Conservation (phyloP, 257 asterid species). For the Solanum medicagineum region DNA sequence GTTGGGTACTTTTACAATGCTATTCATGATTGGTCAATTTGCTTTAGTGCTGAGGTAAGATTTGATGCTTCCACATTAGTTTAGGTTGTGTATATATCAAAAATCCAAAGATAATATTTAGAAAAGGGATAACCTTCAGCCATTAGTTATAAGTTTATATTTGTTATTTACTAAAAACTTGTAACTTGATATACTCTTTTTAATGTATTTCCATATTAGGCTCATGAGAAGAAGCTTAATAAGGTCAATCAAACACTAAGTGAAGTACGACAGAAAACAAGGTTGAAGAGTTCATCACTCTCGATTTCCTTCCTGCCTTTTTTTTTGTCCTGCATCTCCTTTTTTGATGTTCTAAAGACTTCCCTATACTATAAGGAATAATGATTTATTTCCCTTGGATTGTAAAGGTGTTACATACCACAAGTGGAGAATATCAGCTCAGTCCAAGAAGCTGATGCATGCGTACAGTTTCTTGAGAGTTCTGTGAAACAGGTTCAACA, state of each 20-base stretch:
- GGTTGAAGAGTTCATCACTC: constrained; percentile 13
- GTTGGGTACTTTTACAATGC: not conserved
- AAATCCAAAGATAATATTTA: not conserved
- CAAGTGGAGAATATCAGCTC: constrained; percentile 28
- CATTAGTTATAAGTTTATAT: not conserved
- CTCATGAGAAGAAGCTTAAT: constrained; percentile 40
- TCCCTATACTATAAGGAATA: not conserved
- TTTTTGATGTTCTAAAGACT: not conserved
- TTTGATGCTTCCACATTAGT: not conserved
- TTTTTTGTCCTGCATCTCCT: not conserved
- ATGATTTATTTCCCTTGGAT: not conserved
- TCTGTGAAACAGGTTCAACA: constrained; percentile 30
- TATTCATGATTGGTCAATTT: constrained; percentile 3
- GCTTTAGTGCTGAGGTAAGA: constrained; percentile 48
- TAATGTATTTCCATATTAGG: constrained; percentile 13
- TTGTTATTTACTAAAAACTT: not conserved
- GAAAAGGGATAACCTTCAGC: not conserved
- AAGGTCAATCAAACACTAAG: constrained; percentile 8
- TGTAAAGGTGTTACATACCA: constrained; percentile 33
- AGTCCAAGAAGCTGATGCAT: constrained; percentile 40
- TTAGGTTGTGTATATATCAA: no score
- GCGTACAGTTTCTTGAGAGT: constrained; percentile 34
- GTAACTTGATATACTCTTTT: not conserved
- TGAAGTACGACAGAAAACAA: constrained; percentile 28
- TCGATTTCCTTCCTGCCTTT: not conserved